These are phyloP conservation scores for Periconia sp. DNA, from an alignment of 2,329 filamentous ascomycete species.

Conservation along the genomic window DNA sequence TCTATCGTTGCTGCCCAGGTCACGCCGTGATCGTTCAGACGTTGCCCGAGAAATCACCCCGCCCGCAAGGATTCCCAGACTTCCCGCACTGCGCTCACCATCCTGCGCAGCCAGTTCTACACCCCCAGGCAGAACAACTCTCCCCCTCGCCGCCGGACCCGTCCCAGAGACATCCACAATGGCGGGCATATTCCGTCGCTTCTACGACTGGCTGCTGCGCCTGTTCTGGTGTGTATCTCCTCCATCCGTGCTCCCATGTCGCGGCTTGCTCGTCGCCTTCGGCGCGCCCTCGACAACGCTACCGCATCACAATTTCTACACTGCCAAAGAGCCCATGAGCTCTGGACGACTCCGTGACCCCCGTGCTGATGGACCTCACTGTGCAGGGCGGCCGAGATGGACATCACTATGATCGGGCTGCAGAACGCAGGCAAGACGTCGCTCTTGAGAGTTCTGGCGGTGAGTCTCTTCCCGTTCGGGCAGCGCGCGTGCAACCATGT, in stretches of 20 bases:
- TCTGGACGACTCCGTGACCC: constrained; percentile 14
- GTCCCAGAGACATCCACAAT: constrained; percentile 56
- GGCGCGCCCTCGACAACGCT: constrained; percentile 29
- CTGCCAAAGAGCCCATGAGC: constrained; percentile 24
- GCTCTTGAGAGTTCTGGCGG: constrained; percentile 88
- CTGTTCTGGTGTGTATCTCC: constrained; percentile 82
- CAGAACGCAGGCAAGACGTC: constrained; percentile 99
- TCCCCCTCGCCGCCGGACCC: constrained; percentile 3
- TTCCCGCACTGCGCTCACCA: constrained; percentile 28
- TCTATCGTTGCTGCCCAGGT: constrained; percentile 27
- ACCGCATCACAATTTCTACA: constrained; percentile 20
- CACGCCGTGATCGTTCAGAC: constrained; percentile 37
- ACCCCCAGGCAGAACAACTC: constrained; percentile 2
- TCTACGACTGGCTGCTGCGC: constrained; percentile 98
- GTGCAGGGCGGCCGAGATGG: constrained; percentile 95
- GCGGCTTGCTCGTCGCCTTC: constrained; percentile 27
- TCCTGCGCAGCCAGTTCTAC: constrained; percentile 34
- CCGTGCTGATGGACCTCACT: constrained; percentile 27
- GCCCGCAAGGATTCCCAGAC: constrained; percentile 46
- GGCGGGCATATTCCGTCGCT: constrained; percentile 88
- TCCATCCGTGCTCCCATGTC: constrained; percentile 12
- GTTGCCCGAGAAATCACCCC: constrained; percentile 36
- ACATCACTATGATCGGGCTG: constrained; percentile 97
- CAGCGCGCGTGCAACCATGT: constrained; percentile 34
- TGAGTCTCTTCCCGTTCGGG: constrained; percentile 62